Conservation (phyloP, 179 eudicot species). For the Spinacia oleracea region DNA sequence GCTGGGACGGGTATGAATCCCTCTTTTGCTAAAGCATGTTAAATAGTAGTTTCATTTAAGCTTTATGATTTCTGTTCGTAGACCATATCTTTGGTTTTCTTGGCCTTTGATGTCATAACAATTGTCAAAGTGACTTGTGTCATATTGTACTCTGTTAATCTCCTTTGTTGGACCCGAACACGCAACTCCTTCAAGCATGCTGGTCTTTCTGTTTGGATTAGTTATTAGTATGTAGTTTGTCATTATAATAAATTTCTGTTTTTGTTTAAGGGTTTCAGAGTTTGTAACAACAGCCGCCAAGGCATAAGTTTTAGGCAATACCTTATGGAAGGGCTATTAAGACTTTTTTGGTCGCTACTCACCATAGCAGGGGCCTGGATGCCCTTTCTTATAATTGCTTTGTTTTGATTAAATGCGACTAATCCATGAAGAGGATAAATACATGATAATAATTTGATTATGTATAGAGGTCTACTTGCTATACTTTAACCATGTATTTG, state of each 20-base stretch:
- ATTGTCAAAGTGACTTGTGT: background rate
- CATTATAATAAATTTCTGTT: background rate
- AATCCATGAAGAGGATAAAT: background rate
- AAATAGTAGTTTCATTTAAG: background rate
- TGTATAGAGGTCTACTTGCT: background rate
- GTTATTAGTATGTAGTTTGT: background rate
- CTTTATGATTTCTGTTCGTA: background rate
- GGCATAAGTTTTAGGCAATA: background rate
- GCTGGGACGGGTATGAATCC: slow-evolving; percentile 62
- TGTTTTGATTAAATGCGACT: background rate
- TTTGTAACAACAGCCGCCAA: background rate
- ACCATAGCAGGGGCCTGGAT: background rate
- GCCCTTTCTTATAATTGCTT: background rate
- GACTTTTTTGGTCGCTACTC: too few relatives aligned
- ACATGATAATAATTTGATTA: too few relatives aligned
- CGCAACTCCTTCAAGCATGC: background rate
- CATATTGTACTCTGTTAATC: background rate
- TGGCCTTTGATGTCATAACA: background rate
- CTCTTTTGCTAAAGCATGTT: background rate
- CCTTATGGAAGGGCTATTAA: background rate
- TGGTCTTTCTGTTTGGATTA: background rate
- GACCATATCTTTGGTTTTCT: background rate
- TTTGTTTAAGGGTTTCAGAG: background rate
- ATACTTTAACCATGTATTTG: background rate
- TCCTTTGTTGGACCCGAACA: background rate